Evolutionary conservation across 2,329 filamentous ascomycete genomes (phyloP), one percentile per base, ranked within the genome.

Genomic region (Ophiostoma montium): DNA sequence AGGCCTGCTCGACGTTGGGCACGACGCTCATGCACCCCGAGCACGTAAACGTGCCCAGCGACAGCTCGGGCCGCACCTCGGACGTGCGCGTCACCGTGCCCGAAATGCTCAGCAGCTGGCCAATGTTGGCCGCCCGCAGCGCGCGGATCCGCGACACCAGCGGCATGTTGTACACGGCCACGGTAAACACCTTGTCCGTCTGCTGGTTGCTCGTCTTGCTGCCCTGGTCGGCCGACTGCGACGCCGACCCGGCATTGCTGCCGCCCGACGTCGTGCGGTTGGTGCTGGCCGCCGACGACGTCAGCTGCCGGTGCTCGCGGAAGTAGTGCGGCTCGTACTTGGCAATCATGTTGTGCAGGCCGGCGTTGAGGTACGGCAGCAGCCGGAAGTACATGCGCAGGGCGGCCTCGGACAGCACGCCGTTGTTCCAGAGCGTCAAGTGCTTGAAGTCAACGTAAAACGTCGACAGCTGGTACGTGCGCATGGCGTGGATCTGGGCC

Each of bases 31-130:
- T 84, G 68, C 92, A 98, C 44, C 75, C 78, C 63, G 95, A 86
- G 65, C 92, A 98, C 50, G 82, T 79, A 60, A 98, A 98, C 0
- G 92, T 95, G 6, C 86, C 92, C 19, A 94, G 72, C 3, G 88
- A 94, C 53, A 98, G 69, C 65, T 98, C 92, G 0, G 92, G 92
- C 32, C 92, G 80, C 21, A 98, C 92, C 71, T 98, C 92, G 10
- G 92, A 98, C 6, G 92, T 98, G 63, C 92, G 78, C 1, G 92
- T 98, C 27, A 95, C 90, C 0, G 92, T 98, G 44, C 92, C 92
- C 8, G 92, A 98, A 57, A 98, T 94, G 11, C 92, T 95, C 6
- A 95, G 78, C 39, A 98, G 75, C 61, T 90, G 86, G 48, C 92
- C 92, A 58, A 98, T 94, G 57, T 95, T 89, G 54, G 79, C 75